Base-by-base conservation (phyloP, 2,329 filamentous ascomycete species). In the Epichloe hybrida region DNA sequence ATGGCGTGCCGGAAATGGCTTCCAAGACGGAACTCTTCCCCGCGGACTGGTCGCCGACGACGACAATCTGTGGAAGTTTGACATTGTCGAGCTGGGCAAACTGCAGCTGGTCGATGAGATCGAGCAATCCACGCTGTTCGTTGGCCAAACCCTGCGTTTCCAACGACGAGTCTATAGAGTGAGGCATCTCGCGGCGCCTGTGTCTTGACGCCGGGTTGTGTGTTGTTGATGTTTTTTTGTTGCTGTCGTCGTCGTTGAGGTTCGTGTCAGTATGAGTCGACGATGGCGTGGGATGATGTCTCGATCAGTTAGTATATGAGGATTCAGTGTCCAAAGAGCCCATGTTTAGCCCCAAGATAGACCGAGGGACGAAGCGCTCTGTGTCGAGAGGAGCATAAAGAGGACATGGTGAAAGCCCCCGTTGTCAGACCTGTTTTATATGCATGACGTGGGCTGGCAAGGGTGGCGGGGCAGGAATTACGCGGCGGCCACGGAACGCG, bases 21-120 rank as follows among this genome's bases (percentile, higher is more conserved):
- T 82, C 79, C 2, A 83, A 71, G 1, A 81, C 76, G 4, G 79
- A 82, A 56, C 75, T 80, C 62, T 83, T 83, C 20, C 80, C 80
- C 5, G 77, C 75, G 2, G 77, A 81, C 62, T 83, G 79, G 59
- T 83, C 78, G 34, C 80, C 79, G 36, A 80, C 80, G 23, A 83
- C 79, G 45, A 83, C 78, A 37, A 83, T 76, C 58, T 83, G 78
- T 1, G 77, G 78, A 0, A 81, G 68, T 45, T 72, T 71, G 57
- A 76, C 66, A 60, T 74, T 72, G 58, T 77, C 67, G 61, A 77
- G 62, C 60, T 77, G 69, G 54, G 70, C 65, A 62, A 75, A 70
- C 59, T 74, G 71, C n/a, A 81, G 69, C 50, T 73, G 72, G 53
- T 77, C 74, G 51, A 81, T 72, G 46, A 77, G 72, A 55, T 83